Evolutionary conservation across 805 yeast genomes (phyloP).

Genomic region (Monosporozyma siamensis): DNA sequence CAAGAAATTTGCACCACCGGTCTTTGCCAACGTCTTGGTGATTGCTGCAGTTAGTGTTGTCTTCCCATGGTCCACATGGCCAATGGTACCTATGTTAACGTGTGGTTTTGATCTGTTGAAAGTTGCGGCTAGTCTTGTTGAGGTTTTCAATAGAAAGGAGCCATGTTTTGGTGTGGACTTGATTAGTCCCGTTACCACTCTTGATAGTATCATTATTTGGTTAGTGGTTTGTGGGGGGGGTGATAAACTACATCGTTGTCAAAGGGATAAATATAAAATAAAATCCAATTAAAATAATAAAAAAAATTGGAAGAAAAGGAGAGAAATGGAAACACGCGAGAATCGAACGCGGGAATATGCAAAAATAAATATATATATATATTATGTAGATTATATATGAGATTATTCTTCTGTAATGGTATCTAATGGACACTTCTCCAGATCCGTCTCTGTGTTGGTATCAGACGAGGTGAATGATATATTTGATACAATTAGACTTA

Average conservation of each 20-base stretch:
- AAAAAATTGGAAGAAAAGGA: no score
- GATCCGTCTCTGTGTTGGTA: neutral
- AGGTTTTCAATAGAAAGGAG: neutral
- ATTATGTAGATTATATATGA: neutral
- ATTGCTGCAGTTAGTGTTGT: conserved; percentile 97
- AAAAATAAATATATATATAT: no score
- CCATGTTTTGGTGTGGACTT: neutral
- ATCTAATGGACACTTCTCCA: neutral
- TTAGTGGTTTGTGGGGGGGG: no score
- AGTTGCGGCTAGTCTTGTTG: conserved; percentile 23
- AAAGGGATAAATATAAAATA: no score
- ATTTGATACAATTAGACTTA: neutral
- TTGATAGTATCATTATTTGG: neutral
- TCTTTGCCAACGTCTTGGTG: conserved; percentile 81
- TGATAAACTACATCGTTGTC: no score
- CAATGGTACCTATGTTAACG: conserved; percentile 94
- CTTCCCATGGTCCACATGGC: conserved; percentile 98
- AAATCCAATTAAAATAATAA: no score
- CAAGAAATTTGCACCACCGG: conserved; percentile 87
- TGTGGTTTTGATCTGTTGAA: conserved; percentile 96
- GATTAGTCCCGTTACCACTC: neutral
- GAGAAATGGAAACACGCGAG: no score
- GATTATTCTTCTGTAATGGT: neutral
- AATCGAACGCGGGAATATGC: neutral
- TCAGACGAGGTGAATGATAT: no score